Percentiles rank a stretch among this genome's conserved stretches.
Evolutionary conservation across 352 stramenopile species (phyloP).

Genomic region (Globisporangium heterothallicum): DNA sequence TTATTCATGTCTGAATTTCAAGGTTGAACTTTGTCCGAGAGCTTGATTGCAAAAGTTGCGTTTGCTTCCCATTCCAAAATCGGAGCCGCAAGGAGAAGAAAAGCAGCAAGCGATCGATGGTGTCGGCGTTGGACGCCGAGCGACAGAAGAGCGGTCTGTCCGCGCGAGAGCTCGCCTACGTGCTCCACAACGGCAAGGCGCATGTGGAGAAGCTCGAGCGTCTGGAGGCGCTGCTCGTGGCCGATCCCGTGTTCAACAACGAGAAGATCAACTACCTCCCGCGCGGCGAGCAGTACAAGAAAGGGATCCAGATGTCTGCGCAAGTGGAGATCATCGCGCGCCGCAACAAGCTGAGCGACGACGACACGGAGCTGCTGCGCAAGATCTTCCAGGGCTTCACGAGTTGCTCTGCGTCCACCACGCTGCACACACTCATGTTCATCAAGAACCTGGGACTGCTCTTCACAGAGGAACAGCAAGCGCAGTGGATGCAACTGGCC

Average conservation of each 20-base stretch:
- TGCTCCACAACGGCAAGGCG: constrained; percentile 48
- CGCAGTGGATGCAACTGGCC: constrained; percentile 59
- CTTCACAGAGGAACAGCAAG: constrained; percentile 66
- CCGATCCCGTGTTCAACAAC: constrained; percentile 51
- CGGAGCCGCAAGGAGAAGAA: not conserved
- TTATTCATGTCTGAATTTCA: not conserved
- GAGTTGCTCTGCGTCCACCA: constrained; percentile 48
- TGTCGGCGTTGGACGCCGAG: constrained; percentile 21
- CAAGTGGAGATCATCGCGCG: constrained; percentile 51
- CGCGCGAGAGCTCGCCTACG: constrained; percentile 54
- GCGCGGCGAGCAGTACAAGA: constrained; percentile 56
- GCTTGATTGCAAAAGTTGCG: not conserved
- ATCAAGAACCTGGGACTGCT: constrained; percentile 56
- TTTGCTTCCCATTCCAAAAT: constrained; percentile 2
- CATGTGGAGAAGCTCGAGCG: constrained; percentile 50
- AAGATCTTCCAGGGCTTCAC: constrained; percentile 48
- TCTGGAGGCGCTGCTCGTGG: constrained; percentile 50
- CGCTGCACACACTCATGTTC: constrained; percentile 72
- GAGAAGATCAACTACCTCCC: constrained; percentile 65
- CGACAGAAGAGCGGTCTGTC: constrained; percentile 38
- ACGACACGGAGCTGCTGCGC: constrained; percentile 55
- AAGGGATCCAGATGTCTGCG: constrained; percentile 48
- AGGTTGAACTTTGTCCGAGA: not conserved
- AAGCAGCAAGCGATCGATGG: not conserved
- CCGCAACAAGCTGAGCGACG: constrained; percentile 40